Conservation (phyloP, 2,329 filamentous ascomycete species). For the Tothia fuscella region DNA sequence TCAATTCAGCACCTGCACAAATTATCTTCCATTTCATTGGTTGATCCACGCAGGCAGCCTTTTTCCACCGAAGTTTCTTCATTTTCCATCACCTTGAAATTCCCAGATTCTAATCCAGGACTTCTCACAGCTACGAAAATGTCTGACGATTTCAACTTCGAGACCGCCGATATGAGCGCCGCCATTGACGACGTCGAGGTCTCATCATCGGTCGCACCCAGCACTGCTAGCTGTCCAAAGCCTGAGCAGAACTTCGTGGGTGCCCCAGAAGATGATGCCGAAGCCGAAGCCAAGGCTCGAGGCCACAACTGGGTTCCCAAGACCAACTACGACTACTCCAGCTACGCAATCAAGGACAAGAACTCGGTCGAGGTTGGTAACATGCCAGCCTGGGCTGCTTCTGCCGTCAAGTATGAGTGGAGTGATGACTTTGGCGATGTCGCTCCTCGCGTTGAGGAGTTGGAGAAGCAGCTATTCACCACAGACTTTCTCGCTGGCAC, state of each 20-base stretch:
- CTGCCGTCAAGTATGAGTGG: conserved; percentile 57
- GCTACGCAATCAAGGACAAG: conserved; percentile 12
- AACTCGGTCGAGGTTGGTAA: not conserved
- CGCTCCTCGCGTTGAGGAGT: conserved; percentile 50
- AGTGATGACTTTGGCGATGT: conserved; percentile 77
- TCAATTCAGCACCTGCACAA: no score
- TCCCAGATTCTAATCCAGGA: no score
- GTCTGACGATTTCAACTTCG: no score
- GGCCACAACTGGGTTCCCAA: conserved; percentile 1
- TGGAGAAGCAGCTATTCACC: conserved; percentile 68
- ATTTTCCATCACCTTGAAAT: no score
- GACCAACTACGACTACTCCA: conserved; percentile 8
- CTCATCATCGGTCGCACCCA: no score
- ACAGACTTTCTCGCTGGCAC: conserved; percentile 37
- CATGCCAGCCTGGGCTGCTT: not conserved
- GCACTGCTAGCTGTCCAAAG: no score
- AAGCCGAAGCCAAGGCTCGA: conserved; percentile 4
- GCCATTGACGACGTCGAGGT: conserved; percentile 1
- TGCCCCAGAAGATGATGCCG: not conserved
- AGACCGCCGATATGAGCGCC: not conserved
- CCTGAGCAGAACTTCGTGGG: conserved; percentile 5
- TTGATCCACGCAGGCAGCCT: no score
- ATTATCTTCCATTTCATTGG: no score
- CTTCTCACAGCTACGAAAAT: no score
- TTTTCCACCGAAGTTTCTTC: no score